phyloP scores from a whole-genome alignment of 768 basidiomycete species.

The Sarcomyxa edulis region DNA sequence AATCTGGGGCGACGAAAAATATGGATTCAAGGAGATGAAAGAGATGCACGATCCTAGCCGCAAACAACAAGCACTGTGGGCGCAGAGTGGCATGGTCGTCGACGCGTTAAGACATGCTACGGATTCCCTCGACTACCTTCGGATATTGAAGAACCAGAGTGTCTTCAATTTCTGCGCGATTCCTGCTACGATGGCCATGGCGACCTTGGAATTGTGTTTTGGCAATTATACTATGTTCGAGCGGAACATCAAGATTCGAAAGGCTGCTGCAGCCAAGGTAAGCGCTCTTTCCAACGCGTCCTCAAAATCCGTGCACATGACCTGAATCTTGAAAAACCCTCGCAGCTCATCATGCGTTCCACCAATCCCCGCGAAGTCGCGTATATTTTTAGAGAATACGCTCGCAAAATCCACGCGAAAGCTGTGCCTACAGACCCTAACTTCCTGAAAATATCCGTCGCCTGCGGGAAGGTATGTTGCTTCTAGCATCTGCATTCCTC shows the following conservation, averaged over 20 bases:
- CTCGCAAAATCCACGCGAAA: constrained; percentile 78
- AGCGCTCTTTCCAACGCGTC: constrained; percentile 18
- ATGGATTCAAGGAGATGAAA: constrained; percentile 67
- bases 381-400: constrained; percentile 79
- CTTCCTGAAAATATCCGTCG: constrained; percentile 76
- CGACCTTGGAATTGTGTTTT: constrained; percentile 87
- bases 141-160: constrained; percentile 80
- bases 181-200: constrained; percentile 93
- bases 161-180: constrained; percentile 97
- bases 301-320: too few species aligned
- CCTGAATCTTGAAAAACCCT: not conserved
- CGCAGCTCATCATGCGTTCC: constrained; percentile 84
- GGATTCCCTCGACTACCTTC: constrained; percentile 87
- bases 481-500: constrained; percentile 8
- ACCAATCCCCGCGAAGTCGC: constrained; percentile 92
- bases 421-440: constrained; percentile 79
- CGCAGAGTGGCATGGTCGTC: constrained; percentile 82
- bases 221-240: constrained; percentile 88
- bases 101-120: constrained; percentile 82
- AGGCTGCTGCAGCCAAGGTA: constrained; percentile 82
- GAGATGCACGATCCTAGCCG: constrained; percentile 59
- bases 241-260: constrained; percentile 91
- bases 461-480: constrained; percentile 69
- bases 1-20: constrained; percentile 68
- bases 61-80: constrained; percentile 68